A percentile compares a stretch with the other conserved stretches of the same genome.
Evolutionary conservation across 352 stramenopile species (phyloP).

Genomic region (Phytophthora pistaciae): DNA sequence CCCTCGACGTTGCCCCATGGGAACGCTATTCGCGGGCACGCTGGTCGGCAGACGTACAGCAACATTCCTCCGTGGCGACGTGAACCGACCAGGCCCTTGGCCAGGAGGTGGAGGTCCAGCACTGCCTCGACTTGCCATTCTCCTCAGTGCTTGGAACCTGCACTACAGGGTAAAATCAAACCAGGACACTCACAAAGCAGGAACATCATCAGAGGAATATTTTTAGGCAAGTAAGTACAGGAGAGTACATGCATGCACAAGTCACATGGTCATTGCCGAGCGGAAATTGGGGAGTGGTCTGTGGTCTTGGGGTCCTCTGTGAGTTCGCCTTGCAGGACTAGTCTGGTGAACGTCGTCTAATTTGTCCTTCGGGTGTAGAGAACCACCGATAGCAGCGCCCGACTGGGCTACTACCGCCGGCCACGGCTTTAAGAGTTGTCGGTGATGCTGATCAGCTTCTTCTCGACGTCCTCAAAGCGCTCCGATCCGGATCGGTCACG

Average conservation of each 20-base stretch:
- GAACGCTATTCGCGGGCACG: constrained; percentile 3
- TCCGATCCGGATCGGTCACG: constrained; percentile 73
- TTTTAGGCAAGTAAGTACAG: constrained; percentile 25
- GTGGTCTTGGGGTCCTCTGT: constrained; percentile 37
- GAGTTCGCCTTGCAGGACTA: constrained; percentile 11
- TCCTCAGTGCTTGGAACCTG: neutral
- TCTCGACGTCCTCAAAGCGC: constrained; percentile 86
- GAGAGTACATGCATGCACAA: constrained; percentile 23
- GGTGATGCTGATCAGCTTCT: constrained; percentile 81
- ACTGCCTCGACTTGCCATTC: constrained; percentile 27
- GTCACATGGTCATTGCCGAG: constrained; percentile 37
- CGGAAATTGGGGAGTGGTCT: constrained; percentile 28
- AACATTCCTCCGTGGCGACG: constrained; percentile 28
- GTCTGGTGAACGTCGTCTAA: constrained; percentile 3
- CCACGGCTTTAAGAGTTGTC: constrained; percentile 80
- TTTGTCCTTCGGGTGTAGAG: neutral
- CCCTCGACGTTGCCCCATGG: neutral
- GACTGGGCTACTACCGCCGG: constrained; percentile 27
- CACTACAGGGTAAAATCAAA: constrained; percentile 8
- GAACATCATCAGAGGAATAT: constrained; percentile 26
- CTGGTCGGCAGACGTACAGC: constrained; percentile 19
- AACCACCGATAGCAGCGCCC: constrained; percentile 31
- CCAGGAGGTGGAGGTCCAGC: constrained; percentile 16
- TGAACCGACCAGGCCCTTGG: constrained; percentile 19
- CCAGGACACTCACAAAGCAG: constrained; percentile 2